Conservation (phyloP, 768 basidiomycete genomes). For the Calocera cornea region DNA sequence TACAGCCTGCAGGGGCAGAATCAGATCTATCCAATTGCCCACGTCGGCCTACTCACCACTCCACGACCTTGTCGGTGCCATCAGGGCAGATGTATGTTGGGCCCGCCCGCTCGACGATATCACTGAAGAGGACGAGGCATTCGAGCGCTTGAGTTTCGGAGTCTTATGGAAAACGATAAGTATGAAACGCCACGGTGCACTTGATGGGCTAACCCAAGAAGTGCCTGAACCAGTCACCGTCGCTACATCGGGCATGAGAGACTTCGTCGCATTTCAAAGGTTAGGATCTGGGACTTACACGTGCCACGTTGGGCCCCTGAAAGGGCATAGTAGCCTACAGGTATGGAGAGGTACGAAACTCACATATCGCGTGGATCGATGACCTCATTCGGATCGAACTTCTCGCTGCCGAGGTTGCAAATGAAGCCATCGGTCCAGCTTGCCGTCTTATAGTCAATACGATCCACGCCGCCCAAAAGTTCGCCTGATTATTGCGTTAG, state of each 20-base stretch:
- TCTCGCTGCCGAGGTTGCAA: constrained; percentile 43
- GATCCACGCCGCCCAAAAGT: constrained; percentile 46
- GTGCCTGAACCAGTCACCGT: constrained; percentile 15
- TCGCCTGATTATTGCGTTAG: constrained; percentile 20
- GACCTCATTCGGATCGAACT: constrained; percentile 20
- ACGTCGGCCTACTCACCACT: constrained; percentile 12
- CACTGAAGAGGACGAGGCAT: constrained; percentile 32
- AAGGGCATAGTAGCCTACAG: background rate
- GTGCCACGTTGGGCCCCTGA: background rate
- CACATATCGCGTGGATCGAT: constrained; percentile 32
- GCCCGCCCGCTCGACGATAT: constrained; percentile 42
- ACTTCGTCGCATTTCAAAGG: background rate
- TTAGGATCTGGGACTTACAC: background rate
- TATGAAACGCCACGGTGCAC: background rate
- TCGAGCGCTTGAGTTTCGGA: constrained; percentile 1
- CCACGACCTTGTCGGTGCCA: constrained; percentile 27
- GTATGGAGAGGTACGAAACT: background rate
- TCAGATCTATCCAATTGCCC: background rate
- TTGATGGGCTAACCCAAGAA: background rate
- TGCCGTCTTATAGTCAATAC: constrained; percentile 29
- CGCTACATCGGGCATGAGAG: constrained; percentile 30
- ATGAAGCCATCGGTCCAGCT: constrained; percentile 46
- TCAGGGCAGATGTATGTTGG: constrained; percentile 49
- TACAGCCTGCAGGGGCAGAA: background rate
- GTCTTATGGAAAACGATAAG: background rate